Evolutionary conservation across 1,284 basidiomycete species (phyloP), one percentile per base, ranked within the genome.

Genomic region (Ceratobasidium sp.): DNA sequence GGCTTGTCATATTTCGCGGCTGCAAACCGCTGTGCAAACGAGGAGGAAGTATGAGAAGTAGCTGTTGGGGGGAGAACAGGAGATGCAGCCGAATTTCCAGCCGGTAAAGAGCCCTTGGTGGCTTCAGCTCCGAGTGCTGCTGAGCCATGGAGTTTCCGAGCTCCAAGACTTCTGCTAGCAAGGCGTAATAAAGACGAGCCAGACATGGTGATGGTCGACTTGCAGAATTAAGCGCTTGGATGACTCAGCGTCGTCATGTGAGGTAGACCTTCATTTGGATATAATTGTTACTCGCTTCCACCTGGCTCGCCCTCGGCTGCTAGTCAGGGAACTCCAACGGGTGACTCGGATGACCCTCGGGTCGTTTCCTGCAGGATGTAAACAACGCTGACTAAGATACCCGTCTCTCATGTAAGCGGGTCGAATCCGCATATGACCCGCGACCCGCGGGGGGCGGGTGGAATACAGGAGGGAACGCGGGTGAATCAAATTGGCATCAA

Each of bases 1-100:
- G 64, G 64, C 10, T 23, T 41, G 5, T 69, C 52, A 23, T 69
- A 69, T 57, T 69, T 69, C 16, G 50, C 64, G 23, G 64, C 64
- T 14, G n/a, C 50, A 28, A 69, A 57, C 45, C 64, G 32, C 26
- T 53, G n/a, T n/a, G 64, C 34, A 52, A 57, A 69, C 39, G 50
- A 32, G 36, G 64, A 57, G 14, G 50, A 10, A 28, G 64, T 26
- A 52, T 41, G 48, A n/a, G 30, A 4, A 12, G 48, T 21, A 28
- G 18, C n/a, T 12, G 1, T 21, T 1, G 61, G 14, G 4, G 48
- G 6, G 21, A 10, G 4, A 21, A 53, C 46, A 23, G 23, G 4
- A 48, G 46, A 21, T 23, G 32, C 16, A 10, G 55, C 12, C 18
- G 36, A 3, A 12, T 9, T 43, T 26, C 34, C 57, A 6, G 57